phyloP scores from a whole-genome alignment of 1,284 basidiomycete genomes.

The Tetrapyrgos nigripes region DNA sequence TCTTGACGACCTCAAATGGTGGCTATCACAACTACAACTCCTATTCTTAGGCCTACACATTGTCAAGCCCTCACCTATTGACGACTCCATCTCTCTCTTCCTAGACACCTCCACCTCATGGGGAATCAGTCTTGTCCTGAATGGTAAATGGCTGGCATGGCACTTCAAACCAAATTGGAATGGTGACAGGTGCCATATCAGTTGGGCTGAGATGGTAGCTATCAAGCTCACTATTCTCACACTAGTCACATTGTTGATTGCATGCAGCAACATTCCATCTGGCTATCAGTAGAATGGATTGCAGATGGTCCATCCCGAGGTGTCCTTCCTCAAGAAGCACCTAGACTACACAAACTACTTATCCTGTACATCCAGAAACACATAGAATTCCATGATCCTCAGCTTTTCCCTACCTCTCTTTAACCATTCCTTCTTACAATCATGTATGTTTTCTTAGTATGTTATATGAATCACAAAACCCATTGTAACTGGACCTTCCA shows the following conservation, averaged over 20 bases:
- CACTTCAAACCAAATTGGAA: slow-evolving; percentile 27
- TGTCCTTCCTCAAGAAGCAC: neutral
- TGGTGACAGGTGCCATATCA: slow-evolving; percentile 31
- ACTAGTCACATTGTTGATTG: slow-evolving; percentile 20
- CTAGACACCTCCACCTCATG: slow-evolving; percentile 33
- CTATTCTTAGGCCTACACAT: slow-evolving; percentile 16
- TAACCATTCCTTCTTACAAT: too few species aligned
- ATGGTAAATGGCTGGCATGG: slow-evolving; percentile 31
- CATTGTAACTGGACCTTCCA: too few species aligned
- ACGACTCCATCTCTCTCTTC: slow-evolving; percentile 20
- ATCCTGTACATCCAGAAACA: neutral
- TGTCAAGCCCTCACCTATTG: slow-evolving; percentile 1
- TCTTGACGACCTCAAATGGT: slow-evolving; percentile 19
- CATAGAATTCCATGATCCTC: neutral
- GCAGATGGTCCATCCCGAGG: neutral
- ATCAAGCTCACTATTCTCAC: slow-evolving; percentile 30
- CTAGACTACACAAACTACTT: neutral
- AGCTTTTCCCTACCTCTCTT: neutral
- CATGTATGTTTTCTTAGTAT: too few species aligned
- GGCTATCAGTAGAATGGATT: slow-evolving; percentile 19
- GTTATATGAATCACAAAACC: too few species aligned
- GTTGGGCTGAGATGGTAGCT: slow-evolving; percentile 42
- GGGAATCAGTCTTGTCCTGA: slow-evolving; percentile 30
- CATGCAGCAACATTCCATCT: slow-evolving; percentile 21
- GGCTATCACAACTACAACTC: neutral